A percentile compares a stretch with the other conserved stretches of the same genome.
phyloP scores from a whole-genome alignment of 2,329 filamentous ascomycete genomes.

The Trichoderma sp. region DNA sequence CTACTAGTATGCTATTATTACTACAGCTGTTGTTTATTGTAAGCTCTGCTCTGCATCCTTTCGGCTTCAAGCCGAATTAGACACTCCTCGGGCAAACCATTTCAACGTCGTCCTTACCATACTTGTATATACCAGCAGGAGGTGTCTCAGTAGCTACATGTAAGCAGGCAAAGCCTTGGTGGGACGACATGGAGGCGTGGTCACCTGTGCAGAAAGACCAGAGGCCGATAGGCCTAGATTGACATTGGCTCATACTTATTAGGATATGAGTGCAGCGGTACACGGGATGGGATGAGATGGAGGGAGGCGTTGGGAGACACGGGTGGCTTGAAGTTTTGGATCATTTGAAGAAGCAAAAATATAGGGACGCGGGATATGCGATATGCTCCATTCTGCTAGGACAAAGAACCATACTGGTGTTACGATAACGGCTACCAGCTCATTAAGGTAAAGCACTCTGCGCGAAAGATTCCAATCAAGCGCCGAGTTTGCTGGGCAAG shows the following conservation, averaged over 20 bases:
- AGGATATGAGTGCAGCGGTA: neutral
- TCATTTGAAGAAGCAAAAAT: neutral
- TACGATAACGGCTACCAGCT: neutral
- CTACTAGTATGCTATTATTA: neutral
- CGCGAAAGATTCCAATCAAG: neutral
- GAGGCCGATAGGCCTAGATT: neutral
- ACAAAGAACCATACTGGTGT: neutral
- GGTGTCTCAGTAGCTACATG: neutral
- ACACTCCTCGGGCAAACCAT: neutral
- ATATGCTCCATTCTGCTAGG: neutral
- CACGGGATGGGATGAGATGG: neutral
- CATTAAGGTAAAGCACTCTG: neutral
- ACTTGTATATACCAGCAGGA: neutral
- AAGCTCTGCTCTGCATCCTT: neutral
- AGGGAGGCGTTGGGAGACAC: neutral
- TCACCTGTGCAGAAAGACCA: conserved; percentile 5
- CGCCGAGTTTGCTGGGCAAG: neutral
- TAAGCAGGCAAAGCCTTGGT: neutral
- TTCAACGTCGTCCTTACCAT: neutral
- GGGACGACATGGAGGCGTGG: conserved; percentile 12
- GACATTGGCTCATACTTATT: neutral
- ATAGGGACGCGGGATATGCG: neutral
- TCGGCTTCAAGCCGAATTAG: neutral
- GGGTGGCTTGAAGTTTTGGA: neutral
- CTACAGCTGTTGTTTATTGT: neutral